Base-by-base conservation (phyloP, 768 basidiomycete genomes). In the Trametes meyenii region DNA sequence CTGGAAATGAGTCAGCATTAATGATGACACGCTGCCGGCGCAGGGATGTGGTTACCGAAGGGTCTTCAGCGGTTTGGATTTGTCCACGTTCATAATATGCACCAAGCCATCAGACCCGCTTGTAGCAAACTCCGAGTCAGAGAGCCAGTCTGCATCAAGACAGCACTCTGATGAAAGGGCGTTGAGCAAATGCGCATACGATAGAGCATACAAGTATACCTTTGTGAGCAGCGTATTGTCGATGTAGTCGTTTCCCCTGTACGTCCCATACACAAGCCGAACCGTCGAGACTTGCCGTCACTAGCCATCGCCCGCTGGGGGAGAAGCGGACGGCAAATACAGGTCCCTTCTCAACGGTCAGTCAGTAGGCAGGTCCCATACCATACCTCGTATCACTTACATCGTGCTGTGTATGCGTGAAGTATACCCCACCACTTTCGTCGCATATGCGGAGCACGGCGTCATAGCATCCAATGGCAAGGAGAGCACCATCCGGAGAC, bases 311-410 rank as follows among this genome's bases (percentile, higher is more conserved):
- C 5, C 92, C 90, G 38, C 83, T 81, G 61, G 79, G 83, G 13
- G 91, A 94, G 68, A 94, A 94, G 57, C 85, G 83, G 46, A 85
- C 82, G 44, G 90, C 83, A 69, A 94, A 93, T 71, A 94, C 86
- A 33, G 91, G 88, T 57, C 86, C 90, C 89, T 92, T 78, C 75
- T 75, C 79, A 73, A 55, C 68, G 36, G 50, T 36, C 53, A 63
- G 65, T 64, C 55, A 64, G 62, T 42, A 55, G 26, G 13, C 11
- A 35, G 10, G 21, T 6, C 29, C 36, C n/a, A 38, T 5, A 11
- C 1, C 19, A 8, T 56, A 16, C 16, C 12, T n/a, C 19, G 11
- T 3, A 7, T 36, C 8, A 48, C 76, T 73, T 76, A 90, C 90
- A 82, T 85, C 77, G 67, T 92, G 90, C 61, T 85, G 82, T 33